phyloP scores from a whole-genome alignment of 75 land plant species.

The Cryptomeria japonica region DNA sequence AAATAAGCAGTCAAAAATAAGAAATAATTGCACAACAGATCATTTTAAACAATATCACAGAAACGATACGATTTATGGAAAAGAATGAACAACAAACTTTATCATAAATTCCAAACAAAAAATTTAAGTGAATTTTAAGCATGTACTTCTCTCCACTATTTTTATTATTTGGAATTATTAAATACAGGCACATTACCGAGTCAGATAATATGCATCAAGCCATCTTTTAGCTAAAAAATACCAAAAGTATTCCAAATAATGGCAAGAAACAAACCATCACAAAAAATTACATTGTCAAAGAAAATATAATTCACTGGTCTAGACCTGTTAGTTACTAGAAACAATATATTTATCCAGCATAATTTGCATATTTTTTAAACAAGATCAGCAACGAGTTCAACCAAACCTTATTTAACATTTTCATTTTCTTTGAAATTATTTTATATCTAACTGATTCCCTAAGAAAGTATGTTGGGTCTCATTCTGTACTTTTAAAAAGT shows the following conservation, averaged over 20 bases:
- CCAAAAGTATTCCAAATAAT: neutral
- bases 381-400: neutral
- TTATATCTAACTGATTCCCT: neutral
- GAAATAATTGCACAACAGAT: neutral
- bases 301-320: neutral
- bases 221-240: neutral
- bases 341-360: neutral
- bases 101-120: neutral
- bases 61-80: neutral
- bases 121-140: neutral
- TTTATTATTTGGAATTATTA: neutral
- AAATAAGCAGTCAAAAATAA: neutral
- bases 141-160: neutral
- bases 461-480: neutral
- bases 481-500: no score
- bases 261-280: neutral
- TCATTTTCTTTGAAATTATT: neutral
- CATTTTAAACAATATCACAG: neutral
- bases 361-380: neutral
- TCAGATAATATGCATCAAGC: neutral
- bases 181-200: neutral
- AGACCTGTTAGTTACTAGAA: neutral
- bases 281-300: neutral
- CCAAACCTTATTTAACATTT: neutral
- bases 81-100: neutral